Evolutionary conservation across 225 moss, liverwort and hornwort species (phyloP), one percentile per base, ranked within the genome.

Genomic region (Takakia lepidozioides): DNA sequence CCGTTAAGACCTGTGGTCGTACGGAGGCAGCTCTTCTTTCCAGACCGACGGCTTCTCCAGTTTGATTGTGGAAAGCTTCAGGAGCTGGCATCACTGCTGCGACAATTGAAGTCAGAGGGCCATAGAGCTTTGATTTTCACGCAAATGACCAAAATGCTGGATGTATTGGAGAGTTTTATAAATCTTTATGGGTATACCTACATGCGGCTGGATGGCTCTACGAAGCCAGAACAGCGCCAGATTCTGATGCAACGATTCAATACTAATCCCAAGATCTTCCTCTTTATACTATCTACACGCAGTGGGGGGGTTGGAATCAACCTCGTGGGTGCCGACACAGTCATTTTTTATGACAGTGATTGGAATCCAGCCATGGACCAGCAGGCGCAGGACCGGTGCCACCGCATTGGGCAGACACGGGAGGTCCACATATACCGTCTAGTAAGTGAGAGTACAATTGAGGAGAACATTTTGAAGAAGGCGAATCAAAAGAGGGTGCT

Each of bases 321-420:
- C 45, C 62, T 95, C 55, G 87, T 90, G 21, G 95, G 90, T 47
- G 95, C 95, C 16, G 95, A 95, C 56, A 95, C 95, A 2, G 95
- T 95, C 51, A 95, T 95, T 28, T 95, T 95, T 63, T 95, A 95
- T 58, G 95, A 95, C 52, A 95, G 95, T 71, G 95, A 95, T 25
- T 95, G 95, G 95, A 95, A 95, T 62, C 95, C 95, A 35, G 90
- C 95, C 27, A 95, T 95, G 95, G 95, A 95, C 65, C 66, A 82
- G 58, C 95, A 95, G 55, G 95, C 95, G 1, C 90, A 90, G 66
- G 95, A 95, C 70, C 67, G 95, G 69, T 90, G 90, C 66, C 95
- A 95, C 63, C 95, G 95, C 18, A 90, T 95, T 23, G 95, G 95
- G 41, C 95, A 95, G 76, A 95, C 90, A 2, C 73, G 90, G 1